Base-by-base conservation (phyloP, 495 filamentous ascomycete genomes). In the Xeromyces bisporus region DNA sequence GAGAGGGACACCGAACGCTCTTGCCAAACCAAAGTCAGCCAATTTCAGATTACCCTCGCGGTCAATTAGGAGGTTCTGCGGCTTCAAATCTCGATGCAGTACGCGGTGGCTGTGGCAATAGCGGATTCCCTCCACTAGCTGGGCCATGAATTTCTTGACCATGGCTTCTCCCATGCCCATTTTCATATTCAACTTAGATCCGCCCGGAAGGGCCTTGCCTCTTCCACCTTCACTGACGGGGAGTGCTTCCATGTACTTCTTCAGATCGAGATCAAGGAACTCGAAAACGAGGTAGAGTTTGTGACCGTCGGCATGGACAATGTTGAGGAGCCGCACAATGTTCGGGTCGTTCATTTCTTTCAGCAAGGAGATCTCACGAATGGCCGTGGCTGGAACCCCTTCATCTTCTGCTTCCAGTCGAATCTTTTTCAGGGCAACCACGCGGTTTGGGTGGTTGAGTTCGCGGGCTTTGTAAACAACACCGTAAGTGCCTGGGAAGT, bases 231-330 rank as follows among this genome's bases (percentile, higher is more conserved):
- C 80, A 42, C 72, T 79, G 27, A 89, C 71, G 5, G 89, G 89
- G 28, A 99, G 71, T 24, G 86, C 75, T 58, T 97, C 89, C 91
- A 97, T 96, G 62, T 94, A 96, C 54, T 93, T 93, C 64, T 97
- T 94, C 28, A 94, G 58, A 43, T 94, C 86, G 24, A 86, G 67
- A 46, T 94, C 86, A 40, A 94, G 74, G 56, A 83, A 96, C 47
- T 96, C 86, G 38, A 87, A 82, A 24, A 96, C 86, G 14, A 96
- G 71, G 52, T 93, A 93, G 23, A 96, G 72, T 54, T 93, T 96
- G 59, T 93, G 87, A 29, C 83, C 83, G 52, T 94, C 87, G 40
- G 86, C 85, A 47, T 93, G 86, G 28, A 96, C 85, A 36, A 96
- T 93, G 64, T 96, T 93, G 43, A 86, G 52, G 26, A 96, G 72